A percentile compares a stretch with the other conserved stretches of the same genome.
These are phyloP conservation scores for Colletotrichum zoysiae DNA, from an alignment of 2,329 filamentous ascomycete genomes.

Conservation along the genomic window DNA sequence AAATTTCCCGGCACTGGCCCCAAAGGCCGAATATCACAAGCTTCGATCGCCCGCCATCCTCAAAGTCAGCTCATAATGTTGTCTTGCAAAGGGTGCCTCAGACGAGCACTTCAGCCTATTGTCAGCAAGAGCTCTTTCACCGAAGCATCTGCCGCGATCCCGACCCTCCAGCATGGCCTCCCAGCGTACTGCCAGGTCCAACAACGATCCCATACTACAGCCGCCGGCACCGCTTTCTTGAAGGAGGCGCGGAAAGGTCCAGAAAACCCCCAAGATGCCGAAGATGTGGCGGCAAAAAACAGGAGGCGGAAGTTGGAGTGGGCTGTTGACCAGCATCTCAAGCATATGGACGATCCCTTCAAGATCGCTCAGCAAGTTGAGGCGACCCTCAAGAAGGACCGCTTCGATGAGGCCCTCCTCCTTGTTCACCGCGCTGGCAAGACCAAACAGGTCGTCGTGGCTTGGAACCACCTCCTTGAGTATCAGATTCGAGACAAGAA, in stretches of 20 bases:
- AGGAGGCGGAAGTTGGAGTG: slow-evolving; percentile 50
- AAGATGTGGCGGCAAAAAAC: slow-evolving; percentile 41
- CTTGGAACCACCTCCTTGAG: slow-evolving; percentile 89
- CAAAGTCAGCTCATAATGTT: background rate
- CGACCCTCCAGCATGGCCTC: slow-evolving; percentile 3
- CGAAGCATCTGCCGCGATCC: background rate
- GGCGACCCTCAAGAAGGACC: slow-evolving; percentile 68
- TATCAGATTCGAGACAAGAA: slow-evolving; percentile 71
- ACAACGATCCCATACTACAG: slow-evolving; percentile 2
- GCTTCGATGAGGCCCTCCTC: slow-evolving; percentile 75
- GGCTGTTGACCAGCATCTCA: slow-evolving; percentile 67
- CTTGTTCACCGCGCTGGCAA: slow-evolving; percentile 79
- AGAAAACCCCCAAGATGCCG: slow-evolving; percentile 5
- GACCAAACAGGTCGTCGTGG: slow-evolving; percentile 74
- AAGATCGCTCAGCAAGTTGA: slow-evolving; percentile 78
- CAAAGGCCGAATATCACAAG: background rate
- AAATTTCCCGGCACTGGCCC: slow-evolving; percentile 16
- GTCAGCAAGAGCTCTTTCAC: background rate
- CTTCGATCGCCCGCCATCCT: background rate
- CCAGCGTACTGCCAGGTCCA: slow-evolving; percentile 3
- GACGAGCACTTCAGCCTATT: slow-evolving; percentile 7
- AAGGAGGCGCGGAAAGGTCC: background rate
- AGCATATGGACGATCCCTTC: slow-evolving; percentile 76
- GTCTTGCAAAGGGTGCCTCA: slow-evolving; percentile 21
- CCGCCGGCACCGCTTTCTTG: background rate